Conservation (phyloP, 306 rosid species). For the Senna siamea region DNA sequence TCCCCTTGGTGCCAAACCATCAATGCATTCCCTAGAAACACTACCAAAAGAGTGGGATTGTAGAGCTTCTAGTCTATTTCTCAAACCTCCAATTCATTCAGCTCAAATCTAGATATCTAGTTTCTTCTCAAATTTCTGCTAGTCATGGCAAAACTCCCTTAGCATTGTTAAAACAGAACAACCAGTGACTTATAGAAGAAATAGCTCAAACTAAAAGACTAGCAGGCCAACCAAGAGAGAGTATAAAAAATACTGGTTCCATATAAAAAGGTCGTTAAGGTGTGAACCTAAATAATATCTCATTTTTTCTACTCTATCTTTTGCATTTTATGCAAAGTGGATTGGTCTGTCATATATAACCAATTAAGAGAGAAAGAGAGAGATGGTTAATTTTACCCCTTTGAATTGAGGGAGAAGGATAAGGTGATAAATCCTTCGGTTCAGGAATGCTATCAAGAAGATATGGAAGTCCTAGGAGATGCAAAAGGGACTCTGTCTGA, state of each 20-base stretch:
- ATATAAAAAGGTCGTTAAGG: slow-evolving; percentile 1
- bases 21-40: no score
- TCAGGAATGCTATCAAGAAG: slow-evolving; percentile 70
- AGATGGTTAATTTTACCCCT: slow-evolving; percentile 52
- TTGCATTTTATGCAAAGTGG: slow-evolving; percentile 3
- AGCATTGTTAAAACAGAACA: neutral
- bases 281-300: neutral
- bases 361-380: neutral
- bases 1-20: no score
- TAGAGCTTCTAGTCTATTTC: no score
- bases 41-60: no score
- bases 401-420: slow-evolving; percentile 49
- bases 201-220: slow-evolving; percentile 23
- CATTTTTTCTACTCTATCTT: slow-evolving; percentile 25
- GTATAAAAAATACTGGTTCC: slow-evolving; percentile 12
- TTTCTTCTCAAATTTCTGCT: slow-evolving; percentile 4
- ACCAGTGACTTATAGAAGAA: slow-evolving; percentile 9
- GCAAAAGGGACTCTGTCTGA: slow-evolving; percentile 84
- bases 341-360: slow-evolving; percentile 18
- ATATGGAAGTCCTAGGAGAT: slow-evolving; percentile 84
- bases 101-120: slow-evolving; percentile 6
- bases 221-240: neutral
- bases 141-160: slow-evolving; percentile 16
- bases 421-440: slow-evolving; percentile 43
- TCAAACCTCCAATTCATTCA: slow-evolving; percentile 22